Evolutionary conservation across 73 alveolate genomes (phyloP).

Genomic region (Tetrahymena thermophila): DNA sequence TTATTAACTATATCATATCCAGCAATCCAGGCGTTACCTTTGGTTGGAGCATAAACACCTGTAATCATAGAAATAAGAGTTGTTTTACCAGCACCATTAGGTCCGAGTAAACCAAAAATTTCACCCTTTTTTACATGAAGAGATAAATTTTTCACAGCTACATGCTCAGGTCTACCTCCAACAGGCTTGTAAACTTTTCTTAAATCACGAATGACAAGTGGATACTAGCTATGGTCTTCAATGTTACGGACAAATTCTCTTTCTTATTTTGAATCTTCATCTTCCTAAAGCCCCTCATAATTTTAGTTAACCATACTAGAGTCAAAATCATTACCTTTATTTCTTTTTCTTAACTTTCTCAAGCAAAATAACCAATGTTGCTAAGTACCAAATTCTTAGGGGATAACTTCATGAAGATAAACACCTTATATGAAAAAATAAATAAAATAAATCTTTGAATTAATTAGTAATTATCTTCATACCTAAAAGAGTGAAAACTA

Average conservation of each 20-base stretch:
- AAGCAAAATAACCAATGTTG: slow-evolving; percentile 57
- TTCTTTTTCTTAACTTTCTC: neutral
- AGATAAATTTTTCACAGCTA: slow-evolving; percentile 74
- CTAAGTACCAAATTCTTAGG: slow-evolving; percentile 85
- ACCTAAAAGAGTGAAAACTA: slow-evolving; percentile 44
- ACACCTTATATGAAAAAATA: slow-evolving; percentile 38
- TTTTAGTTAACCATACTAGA: neutral
- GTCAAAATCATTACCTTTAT: slow-evolving; percentile 27
- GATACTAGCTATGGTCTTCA: slow-evolving; percentile 53
- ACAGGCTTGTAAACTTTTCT: slow-evolving; percentile 58
- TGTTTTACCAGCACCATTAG: slow-evolving; percentile 99
- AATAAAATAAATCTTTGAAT: too few relatives aligned
- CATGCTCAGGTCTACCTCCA: slow-evolving; percentile 65
- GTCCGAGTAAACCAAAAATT: slow-evolving; percentile 96
- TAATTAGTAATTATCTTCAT: neutral
- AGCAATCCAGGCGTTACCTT: slow-evolving; percentile 95
- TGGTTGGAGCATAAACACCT: slow-evolving; percentile 85
- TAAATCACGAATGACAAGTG: slow-evolving; percentile 61
- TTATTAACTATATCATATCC: slow-evolving; percentile 81
- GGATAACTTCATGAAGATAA: slow-evolving; percentile 86
- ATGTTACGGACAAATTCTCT: slow-evolving; percentile 54
- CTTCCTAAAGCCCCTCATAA: slow-evolving; percentile 41
- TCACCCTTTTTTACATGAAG: slow-evolving; percentile 76
- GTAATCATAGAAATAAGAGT: slow-evolving; percentile 90
- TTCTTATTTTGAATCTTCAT: slow-evolving; percentile 65